A percentile compares a stretch with the other conserved stretches of the same genome.
These are phyloP conservation scores for Phytophthora citricola DNA, from an alignment of 352 stramenopile species.

Conservation along the genomic window DNA sequence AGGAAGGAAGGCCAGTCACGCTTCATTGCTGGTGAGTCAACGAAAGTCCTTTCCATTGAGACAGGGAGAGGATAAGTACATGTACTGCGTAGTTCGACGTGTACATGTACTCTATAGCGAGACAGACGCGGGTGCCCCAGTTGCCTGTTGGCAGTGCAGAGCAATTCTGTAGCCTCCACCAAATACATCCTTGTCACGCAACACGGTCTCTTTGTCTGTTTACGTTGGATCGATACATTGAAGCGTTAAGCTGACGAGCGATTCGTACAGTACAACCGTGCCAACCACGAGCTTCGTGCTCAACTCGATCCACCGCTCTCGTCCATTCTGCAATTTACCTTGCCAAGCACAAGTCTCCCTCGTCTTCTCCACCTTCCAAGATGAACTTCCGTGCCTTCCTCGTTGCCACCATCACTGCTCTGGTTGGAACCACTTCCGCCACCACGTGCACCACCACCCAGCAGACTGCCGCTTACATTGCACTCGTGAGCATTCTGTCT, in stretches of 20 bases:
- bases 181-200: background rate
- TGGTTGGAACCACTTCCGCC: constrained; percentile 11
- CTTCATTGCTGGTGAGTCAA: background rate
- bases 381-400: constrained; percentile 31
- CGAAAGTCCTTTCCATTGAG: background rate
- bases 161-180: too few species aligned
- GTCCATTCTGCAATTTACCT: constrained; percentile 1
- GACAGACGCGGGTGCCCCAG: too few species aligned
- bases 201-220: background rate
- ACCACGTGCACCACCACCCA: constrained; percentile 19
- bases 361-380: background rate
- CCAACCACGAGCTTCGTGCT: background rate
- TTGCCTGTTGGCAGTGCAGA: too few species aligned
- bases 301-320: background rate
- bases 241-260: background rate
- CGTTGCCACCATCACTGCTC: constrained; percentile 6
- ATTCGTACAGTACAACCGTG: background rate
- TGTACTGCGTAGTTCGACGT: too few species aligned
- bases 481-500: constrained; percentile 17
- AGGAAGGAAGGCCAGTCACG: background rate
- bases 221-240: background rate
- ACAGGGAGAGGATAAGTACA: background rate
- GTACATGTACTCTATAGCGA: background rate
- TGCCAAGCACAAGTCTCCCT: background rate
- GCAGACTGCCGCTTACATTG: constrained; percentile 18